Evolutionary conservation across 2,329 filamentous ascomycete genomes (phyloP).

Genomic region (Exophiala spinifera): DNA sequence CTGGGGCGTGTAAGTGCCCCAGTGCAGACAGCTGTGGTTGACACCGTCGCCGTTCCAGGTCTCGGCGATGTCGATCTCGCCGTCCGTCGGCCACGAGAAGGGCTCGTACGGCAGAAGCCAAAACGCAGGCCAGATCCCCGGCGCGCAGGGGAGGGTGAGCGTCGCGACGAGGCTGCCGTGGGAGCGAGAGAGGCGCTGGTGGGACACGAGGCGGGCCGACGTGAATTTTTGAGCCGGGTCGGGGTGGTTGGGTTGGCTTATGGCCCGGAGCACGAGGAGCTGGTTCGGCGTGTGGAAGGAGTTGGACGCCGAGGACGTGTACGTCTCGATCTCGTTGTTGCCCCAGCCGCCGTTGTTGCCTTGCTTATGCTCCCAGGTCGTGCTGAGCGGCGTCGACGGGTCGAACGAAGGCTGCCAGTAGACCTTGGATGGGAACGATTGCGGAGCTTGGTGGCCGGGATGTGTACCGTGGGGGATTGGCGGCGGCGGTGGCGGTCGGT

Average conservation of each 20-base stretch:
- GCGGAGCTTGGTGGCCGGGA: slow-evolving; percentile 7
- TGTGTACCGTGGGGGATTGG: slow-evolving; percentile 18
- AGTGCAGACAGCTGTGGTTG: slow-evolving; percentile 29
- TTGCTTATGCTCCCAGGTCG: slow-evolving; percentile 27
- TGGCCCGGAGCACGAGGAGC: slow-evolving; percentile 27
- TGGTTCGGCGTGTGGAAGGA: slow-evolving; percentile 26
- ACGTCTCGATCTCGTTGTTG: slow-evolving; percentile 29
- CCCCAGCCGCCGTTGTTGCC: slow-evolving; percentile 30
- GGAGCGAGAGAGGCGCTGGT: slow-evolving; percentile 22
- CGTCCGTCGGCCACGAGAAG: slow-evolving; percentile 28
- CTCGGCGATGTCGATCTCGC: slow-evolving; percentile 30
- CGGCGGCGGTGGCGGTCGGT: slow-evolving; percentile 14
- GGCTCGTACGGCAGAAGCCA: slow-evolving; percentile 29
- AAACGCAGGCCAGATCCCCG: slow-evolving; percentile 29
- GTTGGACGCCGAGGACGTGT: slow-evolving; percentile 22
- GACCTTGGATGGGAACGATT: slow-evolving; percentile 2
- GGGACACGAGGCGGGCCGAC: slow-evolving; percentile 27
- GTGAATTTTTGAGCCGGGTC: slow-evolving; percentile 27
- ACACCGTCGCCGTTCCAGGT: slow-evolving; percentile 28
- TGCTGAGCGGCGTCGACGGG: slow-evolving; percentile 14
- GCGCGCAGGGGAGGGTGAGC: slow-evolving; percentile 23
- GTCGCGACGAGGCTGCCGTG: slow-evolving; percentile 26
- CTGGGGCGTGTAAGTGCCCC: slow-evolving; percentile 26
- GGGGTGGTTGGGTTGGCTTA: slow-evolving; percentile 14
- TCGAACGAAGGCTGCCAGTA: slow-evolving; percentile 29